Conservation (phyloP, 345 rosid genomes). For the Schrenkiella parvula region DNA sequence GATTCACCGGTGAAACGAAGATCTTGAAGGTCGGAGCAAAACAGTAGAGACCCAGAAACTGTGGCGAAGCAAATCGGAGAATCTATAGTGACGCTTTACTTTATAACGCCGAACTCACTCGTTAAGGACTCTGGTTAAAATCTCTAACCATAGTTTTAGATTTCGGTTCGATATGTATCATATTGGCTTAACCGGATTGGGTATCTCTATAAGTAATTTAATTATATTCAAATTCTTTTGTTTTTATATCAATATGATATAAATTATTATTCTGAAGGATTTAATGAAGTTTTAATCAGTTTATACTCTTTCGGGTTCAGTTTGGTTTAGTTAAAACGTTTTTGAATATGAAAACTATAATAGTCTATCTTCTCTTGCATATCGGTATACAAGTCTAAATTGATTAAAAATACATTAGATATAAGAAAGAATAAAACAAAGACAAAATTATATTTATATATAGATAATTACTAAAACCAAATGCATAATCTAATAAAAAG, state of each 20-base stretch:
- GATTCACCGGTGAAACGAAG: constrained; percentile 11
- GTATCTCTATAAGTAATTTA: not conserved
- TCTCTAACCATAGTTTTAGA: no score
- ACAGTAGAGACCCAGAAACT: not conserved
- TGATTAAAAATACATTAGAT: not conserved
- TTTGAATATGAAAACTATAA: not conserved
- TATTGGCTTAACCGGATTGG: not conserved
- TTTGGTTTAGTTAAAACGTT: not conserved
- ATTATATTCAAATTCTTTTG: no score
- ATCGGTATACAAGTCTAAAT: not conserved
- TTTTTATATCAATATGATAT: no score
- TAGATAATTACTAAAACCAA: no score
- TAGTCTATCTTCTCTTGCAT: not conserved
- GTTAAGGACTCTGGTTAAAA: not conserved
- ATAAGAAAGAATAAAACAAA: not conserved
- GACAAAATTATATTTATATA: not conserved
- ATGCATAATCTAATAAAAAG: no score
- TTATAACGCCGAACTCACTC: not conserved
- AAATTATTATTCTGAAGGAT: no score
- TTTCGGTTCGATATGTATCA: not conserved
- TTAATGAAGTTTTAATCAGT: not conserved
- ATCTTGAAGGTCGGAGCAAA: not conserved
- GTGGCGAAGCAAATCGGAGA: not conserved
- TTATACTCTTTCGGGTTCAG: not conserved
- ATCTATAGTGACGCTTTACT: not conserved